These are phyloP conservation scores for Botrytis sinoallii DNA, from an alignment of 2,329 filamentous ascomycete species.

Conservation along the genomic window DNA sequence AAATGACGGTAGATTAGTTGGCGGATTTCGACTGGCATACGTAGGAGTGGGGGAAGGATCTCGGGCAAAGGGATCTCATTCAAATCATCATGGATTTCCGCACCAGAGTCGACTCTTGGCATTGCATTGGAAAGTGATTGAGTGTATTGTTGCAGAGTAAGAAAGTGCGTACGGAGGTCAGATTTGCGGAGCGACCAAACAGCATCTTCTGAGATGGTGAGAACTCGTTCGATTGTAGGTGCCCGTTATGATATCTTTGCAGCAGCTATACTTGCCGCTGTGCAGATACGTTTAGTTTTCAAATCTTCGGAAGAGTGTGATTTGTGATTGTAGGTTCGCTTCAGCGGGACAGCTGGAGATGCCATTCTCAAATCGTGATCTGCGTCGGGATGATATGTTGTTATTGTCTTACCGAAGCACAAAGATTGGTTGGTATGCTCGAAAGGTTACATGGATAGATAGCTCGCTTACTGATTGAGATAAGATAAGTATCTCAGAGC, in stretches of 20 bases:
- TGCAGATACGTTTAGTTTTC: not conserved
- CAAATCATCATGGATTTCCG: conserved; percentile 12
- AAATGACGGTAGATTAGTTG: conserved; percentile 29
- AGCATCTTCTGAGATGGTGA: conserved; percentile 29
- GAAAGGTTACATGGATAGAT: not conserved
- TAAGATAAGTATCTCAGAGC: conserved; percentile 1
- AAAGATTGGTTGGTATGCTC: not conserved
- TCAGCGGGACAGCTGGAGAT: not conserved
- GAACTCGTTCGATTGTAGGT: conserved; percentile 17
- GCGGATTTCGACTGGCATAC: conserved; percentile 31
- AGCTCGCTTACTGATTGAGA: not conserved
- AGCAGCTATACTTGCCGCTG: conserved; percentile 5
- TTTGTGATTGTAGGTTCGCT: not conserved
- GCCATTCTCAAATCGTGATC: not conserved
- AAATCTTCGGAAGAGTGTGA: not conserved
- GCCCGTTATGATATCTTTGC: conserved; percentile 3
- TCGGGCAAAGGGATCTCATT: not conserved
- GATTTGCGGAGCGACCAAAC: conserved; percentile 31
- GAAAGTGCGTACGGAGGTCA: conserved; percentile 29
- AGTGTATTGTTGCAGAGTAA: conserved; percentile 29
- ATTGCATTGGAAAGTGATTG: conserved; percentile 22
- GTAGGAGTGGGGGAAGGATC: conserved; percentile 25
- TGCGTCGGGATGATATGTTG: not conserved
- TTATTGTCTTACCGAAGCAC: conserved; percentile 10
- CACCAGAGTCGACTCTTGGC: conserved; percentile 4